A percentile compares a stretch with the other conserved stretches of the same genome.
Conservation (phyloP, 345 rosid genomes). For the Linum lewisii region DNA sequence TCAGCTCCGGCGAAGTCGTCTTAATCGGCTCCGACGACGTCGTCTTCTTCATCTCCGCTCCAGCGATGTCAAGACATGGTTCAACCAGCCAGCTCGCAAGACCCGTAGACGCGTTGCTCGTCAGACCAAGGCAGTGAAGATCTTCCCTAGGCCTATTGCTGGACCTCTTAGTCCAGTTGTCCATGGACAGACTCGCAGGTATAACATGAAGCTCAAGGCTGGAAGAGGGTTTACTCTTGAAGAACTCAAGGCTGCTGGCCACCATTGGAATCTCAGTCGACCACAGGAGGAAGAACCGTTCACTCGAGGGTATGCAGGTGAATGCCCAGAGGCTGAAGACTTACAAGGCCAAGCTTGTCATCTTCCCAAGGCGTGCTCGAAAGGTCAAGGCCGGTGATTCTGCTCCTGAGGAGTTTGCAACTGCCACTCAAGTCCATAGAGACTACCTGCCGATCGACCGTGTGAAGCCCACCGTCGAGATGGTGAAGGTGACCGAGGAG, state of each 20-base stretch:
- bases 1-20: too few relatives aligned
- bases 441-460: conserved; percentile 48
- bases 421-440: conserved; percentile 73
- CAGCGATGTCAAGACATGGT: too few relatives aligned
- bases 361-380: too few relatives aligned
- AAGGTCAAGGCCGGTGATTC: conserved; percentile 97
- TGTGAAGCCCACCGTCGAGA: conserved; percentile 56
- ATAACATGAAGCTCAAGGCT: conserved; percentile 82
- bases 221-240: too few relatives aligned
- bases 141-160: conserved; percentile 86
- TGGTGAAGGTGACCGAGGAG: conserved; percentile 58
- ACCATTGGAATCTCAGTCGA: conserved; percentile 73
- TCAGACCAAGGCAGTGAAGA: conserved; percentile 76
- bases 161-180: conserved; percentile 82
- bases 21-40: too few relatives aligned
- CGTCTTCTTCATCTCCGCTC: too few relatives aligned
- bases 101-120: conserved; percentile 61
- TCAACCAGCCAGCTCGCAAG: conserved; percentile 85
- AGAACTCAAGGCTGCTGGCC: conserved; percentile 73
- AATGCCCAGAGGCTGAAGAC: conserved; percentile 87
- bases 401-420: conserved; percentile 60
- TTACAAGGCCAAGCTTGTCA: too few relatives aligned
- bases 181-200: conserved; percentile 78
- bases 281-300: conserved; percentile 66
- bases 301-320: conserved; percentile 63